phyloP scores from a whole-genome alignment of 116 monocot genomes.

The Cymodocea nodosa region DNA sequence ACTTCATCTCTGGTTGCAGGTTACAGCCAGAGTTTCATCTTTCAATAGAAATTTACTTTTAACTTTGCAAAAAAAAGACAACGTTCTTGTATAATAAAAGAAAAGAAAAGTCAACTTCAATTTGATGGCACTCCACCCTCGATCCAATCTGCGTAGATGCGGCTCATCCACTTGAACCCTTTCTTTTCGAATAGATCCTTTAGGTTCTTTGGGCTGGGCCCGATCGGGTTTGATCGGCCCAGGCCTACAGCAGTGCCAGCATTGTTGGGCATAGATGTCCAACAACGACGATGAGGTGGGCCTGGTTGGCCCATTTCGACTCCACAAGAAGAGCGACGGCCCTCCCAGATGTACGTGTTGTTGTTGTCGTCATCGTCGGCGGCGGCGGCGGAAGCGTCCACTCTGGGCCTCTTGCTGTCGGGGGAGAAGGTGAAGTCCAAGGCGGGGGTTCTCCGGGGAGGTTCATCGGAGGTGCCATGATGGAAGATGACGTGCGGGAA shows the following conservation, averaged over 20 bases:
- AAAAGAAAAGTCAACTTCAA: too few relatives aligned
- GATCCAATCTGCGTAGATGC: slow-evolving; percentile 9
- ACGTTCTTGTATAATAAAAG: too few relatives aligned
- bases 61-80: too few relatives aligned
- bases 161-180: slow-evolving; percentile 3
- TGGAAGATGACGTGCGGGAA: background rate
- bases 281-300: too few relatives aligned
- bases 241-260: background rate
- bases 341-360: too few relatives aligned
- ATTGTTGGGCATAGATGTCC: too few relatives aligned
- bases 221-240: background rate
- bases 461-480: background rate
- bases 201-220: background rate
- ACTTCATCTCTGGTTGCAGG: too few relatives aligned
- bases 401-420: background rate
- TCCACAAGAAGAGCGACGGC: too few relatives aligned
- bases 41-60: too few relatives aligned
- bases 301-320: background rate
- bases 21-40: too few relatives aligned
- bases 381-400: background rate
- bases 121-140: background rate
- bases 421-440: background rate
- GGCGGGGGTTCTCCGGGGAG: background rate
- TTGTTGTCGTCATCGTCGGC: too few relatives aligned
- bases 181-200: background rate